Evolutionary conservation across 1,139 yeast genomes (phyloP).

Genomic region (Spencermartinsiella ligniputridi): DNA sequence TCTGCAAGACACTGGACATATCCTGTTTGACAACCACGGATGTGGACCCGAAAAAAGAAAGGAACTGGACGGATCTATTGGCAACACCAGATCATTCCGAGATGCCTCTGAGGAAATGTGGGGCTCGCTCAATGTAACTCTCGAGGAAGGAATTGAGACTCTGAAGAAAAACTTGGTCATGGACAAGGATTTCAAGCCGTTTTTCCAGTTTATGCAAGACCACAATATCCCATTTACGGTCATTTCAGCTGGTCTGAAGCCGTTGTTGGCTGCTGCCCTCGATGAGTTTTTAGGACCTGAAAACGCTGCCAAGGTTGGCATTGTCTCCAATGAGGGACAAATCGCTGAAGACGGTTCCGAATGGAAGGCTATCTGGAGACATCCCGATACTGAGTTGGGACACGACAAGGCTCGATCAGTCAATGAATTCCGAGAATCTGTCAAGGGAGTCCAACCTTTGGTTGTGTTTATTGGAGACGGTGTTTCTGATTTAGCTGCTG

Average conservation of each 20-base stretch:
- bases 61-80: slow-evolving; percentile 37
- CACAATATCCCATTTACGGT: slow-evolving; percentile 57
- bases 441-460: slow-evolving; percentile 32
- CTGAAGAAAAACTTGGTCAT: slow-evolving; percentile 49
- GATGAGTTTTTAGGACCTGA: slow-evolving; percentile 55
- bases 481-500: slow-evolving; percentile 44
- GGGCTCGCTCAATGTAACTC: slow-evolving; percentile 40
- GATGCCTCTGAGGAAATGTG: slow-evolving; percentile 43
- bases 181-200: slow-evolving; percentile 56
- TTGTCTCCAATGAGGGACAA: slow-evolving; percentile 55
- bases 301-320: slow-evolving; percentile 50
- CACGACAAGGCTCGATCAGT: slow-evolving; percentile 63
- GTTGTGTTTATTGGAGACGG: slow-evolving; percentile 43
- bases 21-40: slow-evolving; percentile 41
- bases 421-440: slow-evolving; percentile 39
- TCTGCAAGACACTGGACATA: slow-evolving; percentile 44
- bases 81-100: slow-evolving; percentile 36
- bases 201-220: slow-evolving; percentile 49
- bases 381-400: slow-evolving; percentile 54
- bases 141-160: slow-evolving; percentile 52
- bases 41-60: slow-evolving; percentile 39
- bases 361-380: slow-evolving; percentile 60
- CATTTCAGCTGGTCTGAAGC: slow-evolving; percentile 64
- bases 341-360: slow-evolving; percentile 39
- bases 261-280: slow-evolving; percentile 56